Evolutionary conservation across 805 yeast species (phyloP), one percentile per base, ranked within the genome.

Genomic region (Metschnikowia santaceciliae): DNA sequence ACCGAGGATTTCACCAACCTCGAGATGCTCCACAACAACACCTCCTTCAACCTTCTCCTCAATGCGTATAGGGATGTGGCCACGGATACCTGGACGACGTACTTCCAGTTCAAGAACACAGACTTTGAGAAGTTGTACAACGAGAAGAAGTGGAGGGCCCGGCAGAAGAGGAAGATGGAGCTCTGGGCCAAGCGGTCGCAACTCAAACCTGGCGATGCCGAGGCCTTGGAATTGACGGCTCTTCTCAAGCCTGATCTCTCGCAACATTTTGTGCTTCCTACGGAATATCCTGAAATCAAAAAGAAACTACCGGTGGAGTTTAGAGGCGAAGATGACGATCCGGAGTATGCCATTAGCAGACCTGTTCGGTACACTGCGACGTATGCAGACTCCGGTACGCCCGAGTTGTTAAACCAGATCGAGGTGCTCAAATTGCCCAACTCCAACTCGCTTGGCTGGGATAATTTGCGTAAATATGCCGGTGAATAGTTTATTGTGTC

Each of bases 391-490:
- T 48, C 55, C 7, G 54, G 54, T 19, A 66, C 68, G 41, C 70
- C 76, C 0, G 72, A 71, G 42, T 44, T 63, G 10, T 61, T 72
- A 46, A 70, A 66, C 44, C 70, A 66, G 53, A 58, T 72, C 33
- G 78, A 74, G 52, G 62, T 74, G 13, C 58, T 74, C 15, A 72
- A 71, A 58, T 63, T 74, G 38, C 78, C 78, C 2, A 74, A 74
- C 56, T 69, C 75, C 36, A 74, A 74, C 52, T 59, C 70, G 13
- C 49, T 74, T 39, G 78, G 71, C 3, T 74, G 78, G 78, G 78
- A 72, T 49, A 74, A 74, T 51, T 56, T 74, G 43, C 62, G 67
- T 47, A 71, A 70, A 57, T 74, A 65, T 57, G 52, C 54, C 36
- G 32, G 41, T 13, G 39, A 22, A 20, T 45, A 46, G 43, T 22